These are phyloP conservation scores for Penicillium pancosmium DNA, from an alignment of 495 filamentous ascomycete genomes.

Conservation along the genomic window DNA sequence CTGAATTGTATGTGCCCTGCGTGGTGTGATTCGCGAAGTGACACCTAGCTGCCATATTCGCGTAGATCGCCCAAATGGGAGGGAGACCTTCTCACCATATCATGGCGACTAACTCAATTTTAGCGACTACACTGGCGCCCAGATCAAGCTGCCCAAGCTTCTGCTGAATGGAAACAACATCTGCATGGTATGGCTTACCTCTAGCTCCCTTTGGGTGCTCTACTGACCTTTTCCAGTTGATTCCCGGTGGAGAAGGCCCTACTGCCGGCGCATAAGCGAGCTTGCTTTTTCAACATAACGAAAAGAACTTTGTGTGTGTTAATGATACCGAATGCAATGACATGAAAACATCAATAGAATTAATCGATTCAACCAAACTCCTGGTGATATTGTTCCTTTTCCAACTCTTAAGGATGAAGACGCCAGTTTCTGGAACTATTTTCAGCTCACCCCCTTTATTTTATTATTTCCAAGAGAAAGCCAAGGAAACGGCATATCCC, in stretches of 20 bases:
- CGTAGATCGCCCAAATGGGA: not conserved
- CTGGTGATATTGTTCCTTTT: too few relatives aligned
- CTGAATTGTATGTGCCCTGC: constrained; percentile 76
- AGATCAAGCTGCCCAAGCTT: constrained; percentile 88
- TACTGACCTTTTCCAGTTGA: constrained; percentile 60
- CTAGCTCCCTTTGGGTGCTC: not conserved
- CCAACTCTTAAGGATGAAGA: too few relatives aligned
- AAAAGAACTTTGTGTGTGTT: constrained; percentile 32
- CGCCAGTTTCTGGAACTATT: too few relatives aligned
- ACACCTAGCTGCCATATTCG: not conserved
- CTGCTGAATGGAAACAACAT: constrained; percentile 98
- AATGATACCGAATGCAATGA: constrained; percentile 40
- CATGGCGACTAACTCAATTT: not conserved
- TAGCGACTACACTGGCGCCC: constrained; percentile 86
- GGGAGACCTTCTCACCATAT: not conserved
- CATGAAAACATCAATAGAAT: constrained; percentile 27
- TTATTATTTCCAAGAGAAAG: not conserved
- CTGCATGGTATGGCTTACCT: constrained; percentile 77
- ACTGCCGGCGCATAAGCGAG: constrained; percentile 36
- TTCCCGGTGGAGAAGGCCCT: constrained; percentile 85
- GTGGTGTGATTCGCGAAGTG: not conserved
- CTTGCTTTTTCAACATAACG: constrained; percentile 20
- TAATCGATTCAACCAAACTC: constrained; percentile 13
- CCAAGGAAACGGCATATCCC: not conserved
- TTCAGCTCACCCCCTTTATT: too few relatives aligned